Base-by-base conservation (phyloP, 116 monocot species). In the Dioscorea cayenensis region DNA sequence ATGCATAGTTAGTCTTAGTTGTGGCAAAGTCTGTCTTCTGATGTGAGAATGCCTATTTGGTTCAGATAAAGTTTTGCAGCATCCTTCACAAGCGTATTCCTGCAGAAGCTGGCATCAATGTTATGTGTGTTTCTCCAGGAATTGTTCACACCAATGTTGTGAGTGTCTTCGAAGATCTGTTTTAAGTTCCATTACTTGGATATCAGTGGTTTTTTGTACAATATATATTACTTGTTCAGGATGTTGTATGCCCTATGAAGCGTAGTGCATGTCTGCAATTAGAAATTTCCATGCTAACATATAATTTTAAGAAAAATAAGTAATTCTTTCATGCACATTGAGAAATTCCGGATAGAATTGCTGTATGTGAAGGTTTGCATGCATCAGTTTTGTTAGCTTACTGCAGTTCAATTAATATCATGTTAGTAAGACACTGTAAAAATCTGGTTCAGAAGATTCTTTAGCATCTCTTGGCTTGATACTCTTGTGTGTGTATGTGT, bases 141-240 rank as follows among this genome's bases (percentile, higher is more conserved):
- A 97, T 97, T 70, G 97, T 93, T 29, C 76, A 84, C 71, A 97
- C 97, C 28, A 93, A 97, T 71, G 97, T 97, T 78, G 96, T 97
- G 73, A 93, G 97, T 90, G 22, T 76, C 35, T 50, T 76, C 3
- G 18, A 29, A 48, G 11, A 63, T 60, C 25, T 29, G 16, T 65
- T 28, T 14, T 32, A 14, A 6, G 14, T 14, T 7, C 1, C 65
- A 65, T 62, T 3, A 65, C 32, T 32, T 65, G 14, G 55, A 55
- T 43, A 43, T 16, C 17, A 16, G 5, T 55, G 55, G 17, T 55
- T 5, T 55, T 55, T 55, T 55, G 3, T 16, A 18, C 55, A 55
- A 12, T 55, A 16, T 55, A 12, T 55, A 16, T 55, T 55, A 55
- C 43, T 43, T 43, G 6, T 43, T 43, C 43, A 43, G 43, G 43